A percentile compares a stretch with the other conserved stretches of the same genome.
Evolutionary conservation across 352 stramenopile species (phyloP).

Genomic region (Phytophthora vignae): DNA sequence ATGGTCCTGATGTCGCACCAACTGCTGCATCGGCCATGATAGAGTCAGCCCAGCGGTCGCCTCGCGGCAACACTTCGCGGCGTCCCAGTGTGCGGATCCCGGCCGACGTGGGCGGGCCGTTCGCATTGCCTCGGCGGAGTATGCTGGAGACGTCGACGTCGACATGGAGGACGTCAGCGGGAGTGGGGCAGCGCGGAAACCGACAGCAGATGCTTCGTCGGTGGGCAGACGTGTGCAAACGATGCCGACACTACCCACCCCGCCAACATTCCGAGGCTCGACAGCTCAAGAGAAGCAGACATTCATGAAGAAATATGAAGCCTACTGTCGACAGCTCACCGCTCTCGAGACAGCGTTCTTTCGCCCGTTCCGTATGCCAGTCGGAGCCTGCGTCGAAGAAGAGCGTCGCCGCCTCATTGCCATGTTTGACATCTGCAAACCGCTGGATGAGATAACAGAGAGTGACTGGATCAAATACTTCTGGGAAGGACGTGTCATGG

Average conservation of each 20-base stretch:
- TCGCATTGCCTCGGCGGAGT: background rate
- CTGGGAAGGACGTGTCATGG: slow-evolving; percentile 15
- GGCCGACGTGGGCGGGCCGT: background rate
- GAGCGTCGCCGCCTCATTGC: background rate
- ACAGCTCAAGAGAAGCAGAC: background rate
- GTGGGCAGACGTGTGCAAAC: background rate
- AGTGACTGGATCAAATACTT: slow-evolving; percentile 22
- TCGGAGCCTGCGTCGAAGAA: background rate
- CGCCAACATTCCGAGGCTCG: background rate
- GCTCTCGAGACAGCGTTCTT: background rate
- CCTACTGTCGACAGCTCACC: background rate
- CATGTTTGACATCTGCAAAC: slow-evolving; percentile 2
- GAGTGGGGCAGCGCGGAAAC: background rate
- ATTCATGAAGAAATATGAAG: background rate
- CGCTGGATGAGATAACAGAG: slow-evolving; percentile 5
- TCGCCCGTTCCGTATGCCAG: too few relatives aligned
- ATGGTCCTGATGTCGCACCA: background rate
- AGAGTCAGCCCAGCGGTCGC: background rate
- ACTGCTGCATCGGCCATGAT: background rate
- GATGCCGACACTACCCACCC: background rate
- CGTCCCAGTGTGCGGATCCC: background rate
- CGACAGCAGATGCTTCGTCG: background rate
- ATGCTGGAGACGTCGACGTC: background rate
- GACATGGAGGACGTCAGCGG: background rate
- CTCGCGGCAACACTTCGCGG: background rate